phyloP scores from a whole-genome alignment of 2,329 filamentous ascomycete genomes.

The Beauveria scarabaeidicola region DNA sequence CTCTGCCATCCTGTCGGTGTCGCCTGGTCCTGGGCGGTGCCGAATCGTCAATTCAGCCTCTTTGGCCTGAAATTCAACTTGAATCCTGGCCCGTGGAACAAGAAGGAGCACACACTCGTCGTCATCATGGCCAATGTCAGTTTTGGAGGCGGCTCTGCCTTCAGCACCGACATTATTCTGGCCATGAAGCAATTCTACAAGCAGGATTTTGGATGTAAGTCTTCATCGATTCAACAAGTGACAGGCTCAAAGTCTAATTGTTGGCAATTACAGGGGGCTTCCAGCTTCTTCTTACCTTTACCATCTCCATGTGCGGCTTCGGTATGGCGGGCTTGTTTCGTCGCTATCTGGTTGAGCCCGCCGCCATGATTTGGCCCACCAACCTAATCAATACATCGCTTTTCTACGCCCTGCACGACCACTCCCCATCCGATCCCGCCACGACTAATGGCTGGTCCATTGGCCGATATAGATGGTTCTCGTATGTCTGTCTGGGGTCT shows the following conservation, averaged over 20 bases:
- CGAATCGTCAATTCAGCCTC: constrained; percentile 22
- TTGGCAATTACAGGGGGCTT: constrained; percentile 45
- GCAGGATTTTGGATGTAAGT: constrained; percentile 25
- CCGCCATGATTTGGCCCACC: constrained; percentile 54
- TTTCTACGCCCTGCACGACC: constrained; percentile 36
- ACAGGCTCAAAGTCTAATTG: constrained; percentile 59
- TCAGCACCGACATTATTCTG: constrained; percentile 37
- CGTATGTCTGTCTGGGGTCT: constrained; percentile 32
- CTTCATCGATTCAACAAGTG: constrained; percentile 23
- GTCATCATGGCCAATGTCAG: constrained; percentile 42
- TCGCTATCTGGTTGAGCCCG: constrained; percentile 48
- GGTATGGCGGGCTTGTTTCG: constrained; percentile 38
- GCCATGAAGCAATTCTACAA: constrained; percentile 31
- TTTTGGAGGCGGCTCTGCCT: constrained; percentile 31
- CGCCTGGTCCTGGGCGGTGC: constrained; percentile 29
- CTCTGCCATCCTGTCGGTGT: constrained; percentile 35
- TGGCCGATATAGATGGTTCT: constrained; percentile 37
- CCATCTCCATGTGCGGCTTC: constrained; percentile 30
- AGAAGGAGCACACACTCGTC: constrained; percentile 37
- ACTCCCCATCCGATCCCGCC: constrained; percentile 30
- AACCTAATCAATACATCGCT: constrained; percentile 39
- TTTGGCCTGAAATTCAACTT: constrained; percentile 18
- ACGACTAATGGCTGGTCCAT: constrained; percentile 37
- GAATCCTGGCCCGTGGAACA: constrained; percentile 37
- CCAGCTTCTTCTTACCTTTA: constrained; percentile 28